A percentile compares a stretch with the other conserved stretches of the same genome.
Evolutionary conservation across 2,329 filamentous ascomycete genomes (phyloP).

Genomic region (Hirsutella minnesotensis): DNA sequence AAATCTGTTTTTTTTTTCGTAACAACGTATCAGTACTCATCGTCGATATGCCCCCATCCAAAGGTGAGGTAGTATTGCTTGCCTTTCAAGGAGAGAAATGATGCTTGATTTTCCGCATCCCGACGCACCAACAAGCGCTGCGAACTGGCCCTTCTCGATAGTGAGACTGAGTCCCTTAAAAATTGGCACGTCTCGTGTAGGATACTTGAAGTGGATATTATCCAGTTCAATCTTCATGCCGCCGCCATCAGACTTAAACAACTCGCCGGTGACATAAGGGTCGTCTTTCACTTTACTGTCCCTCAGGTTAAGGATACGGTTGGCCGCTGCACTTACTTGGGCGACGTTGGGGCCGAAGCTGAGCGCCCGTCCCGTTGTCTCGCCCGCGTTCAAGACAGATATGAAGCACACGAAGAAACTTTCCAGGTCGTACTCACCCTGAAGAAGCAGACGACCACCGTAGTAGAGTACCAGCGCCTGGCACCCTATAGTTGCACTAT

Average conservation of each 20-base stretch:
- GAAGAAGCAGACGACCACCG: slow-evolving; percentile 45
- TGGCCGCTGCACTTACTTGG: slow-evolving; percentile 45
- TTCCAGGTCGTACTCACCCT: slow-evolving; percentile 32
- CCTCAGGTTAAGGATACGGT: slow-evolving; percentile 43
- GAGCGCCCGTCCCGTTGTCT: slow-evolving; percentile 55
- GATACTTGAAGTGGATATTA: slow-evolving; percentile 49
- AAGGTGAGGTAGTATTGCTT: no score
- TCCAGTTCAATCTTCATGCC: slow-evolving; percentile 45
- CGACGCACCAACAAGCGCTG: slow-evolving; percentile 56
- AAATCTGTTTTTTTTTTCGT: no score
- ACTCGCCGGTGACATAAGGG: no score
- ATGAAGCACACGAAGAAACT: slow-evolving; percentile 50
- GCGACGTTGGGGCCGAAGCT: slow-evolving; percentile 54
- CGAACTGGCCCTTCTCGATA: slow-evolving; percentile 58
- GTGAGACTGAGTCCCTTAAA: slow-evolving; percentile 51
- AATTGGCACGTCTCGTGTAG: slow-evolving; percentile 42
- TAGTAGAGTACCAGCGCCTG: slow-evolving; percentile 58
- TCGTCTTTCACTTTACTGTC: no score
- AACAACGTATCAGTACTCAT: not conserved
- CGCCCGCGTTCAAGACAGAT: slow-evolving; percentile 54
- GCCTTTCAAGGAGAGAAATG: slow-evolving; percentile 47
- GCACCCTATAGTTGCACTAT: slow-evolving; percentile 52
- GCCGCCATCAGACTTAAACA: slow-evolving; percentile 32
- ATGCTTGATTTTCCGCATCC: slow-evolving; percentile 65
- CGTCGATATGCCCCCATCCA: no score